These are phyloP conservation scores for Podila minutissima DNA, from an alignment of 192 early-diverging fungal species.

Conservation along the genomic window DNA sequence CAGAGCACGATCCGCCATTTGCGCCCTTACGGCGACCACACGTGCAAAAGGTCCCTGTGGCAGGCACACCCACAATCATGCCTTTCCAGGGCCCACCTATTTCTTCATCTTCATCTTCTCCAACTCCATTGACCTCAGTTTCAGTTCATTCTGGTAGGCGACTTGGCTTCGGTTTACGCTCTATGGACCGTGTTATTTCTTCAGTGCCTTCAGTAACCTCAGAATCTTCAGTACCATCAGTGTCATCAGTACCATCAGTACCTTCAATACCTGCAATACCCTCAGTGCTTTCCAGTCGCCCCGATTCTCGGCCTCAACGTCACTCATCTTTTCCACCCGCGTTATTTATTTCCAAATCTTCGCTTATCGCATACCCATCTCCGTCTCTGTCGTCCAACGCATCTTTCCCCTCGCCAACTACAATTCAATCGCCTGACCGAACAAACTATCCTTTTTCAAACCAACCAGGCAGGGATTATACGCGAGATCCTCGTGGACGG, in stretches of 20 bases:
- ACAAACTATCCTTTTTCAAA: background rate
- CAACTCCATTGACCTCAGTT: background rate
- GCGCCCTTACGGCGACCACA: background rate
- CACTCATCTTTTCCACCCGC: too few species aligned
- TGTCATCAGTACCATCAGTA: background rate
- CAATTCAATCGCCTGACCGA: slow-evolving; percentile 7
- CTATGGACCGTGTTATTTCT: background rate
- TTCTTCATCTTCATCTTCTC: background rate
- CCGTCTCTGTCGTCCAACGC: background rate
- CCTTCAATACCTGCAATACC: background rate
- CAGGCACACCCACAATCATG: too few species aligned
- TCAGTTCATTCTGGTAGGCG: slow-evolving; percentile 18
- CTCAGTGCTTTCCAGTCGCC: too few species aligned
- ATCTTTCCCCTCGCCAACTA: background rate
- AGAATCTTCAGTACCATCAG: slow-evolving; percentile 6
- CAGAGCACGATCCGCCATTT: background rate
- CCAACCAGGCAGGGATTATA: too few species aligned
- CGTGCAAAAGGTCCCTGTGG: too few species aligned
- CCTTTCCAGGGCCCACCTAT: too few species aligned
- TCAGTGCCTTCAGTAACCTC: slow-evolving; percentile 2
- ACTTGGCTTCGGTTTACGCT: background rate
- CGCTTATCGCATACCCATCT: background rate
- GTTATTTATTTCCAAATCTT: background rate
- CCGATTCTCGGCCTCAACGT: too few species aligned
- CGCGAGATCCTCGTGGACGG: background rate